Evolutionary conservation across 148 eudicot species (phyloP).

Genomic region (Simmondsia chinensis): DNA sequence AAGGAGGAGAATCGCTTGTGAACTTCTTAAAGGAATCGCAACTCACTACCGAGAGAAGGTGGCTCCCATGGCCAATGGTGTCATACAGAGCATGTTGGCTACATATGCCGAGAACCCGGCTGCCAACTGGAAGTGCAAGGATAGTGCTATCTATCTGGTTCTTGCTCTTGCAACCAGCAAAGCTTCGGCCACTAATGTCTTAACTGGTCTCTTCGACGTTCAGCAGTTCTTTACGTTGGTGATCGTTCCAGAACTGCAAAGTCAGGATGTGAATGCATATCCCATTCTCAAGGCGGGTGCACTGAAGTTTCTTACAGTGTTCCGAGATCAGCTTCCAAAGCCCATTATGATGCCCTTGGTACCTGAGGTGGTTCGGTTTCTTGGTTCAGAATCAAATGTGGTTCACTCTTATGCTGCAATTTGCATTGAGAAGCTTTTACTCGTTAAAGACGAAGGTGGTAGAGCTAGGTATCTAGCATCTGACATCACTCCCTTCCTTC

Average conservation of each 20-base stretch:
- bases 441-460: constrained; percentile 79
- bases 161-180: constrained; percentile 66
- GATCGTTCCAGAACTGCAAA: constrained; percentile 78
- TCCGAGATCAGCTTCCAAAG: constrained; percentile 73
- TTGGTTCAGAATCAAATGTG: constrained; percentile 76
- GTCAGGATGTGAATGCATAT: constrained; percentile 72
- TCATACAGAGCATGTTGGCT: constrained; percentile 55
- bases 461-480: constrained; percentile 57
- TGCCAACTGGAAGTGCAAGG: constrained; percentile 82
- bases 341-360: constrained; percentile 60
- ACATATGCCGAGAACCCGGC: constrained; percentile 59
- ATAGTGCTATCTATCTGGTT: constrained; percentile 89
- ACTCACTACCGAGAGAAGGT: constrained; percentile 69
- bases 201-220: constrained; percentile 79
- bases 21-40: constrained; percentile 87
- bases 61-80: constrained; percentile 48
- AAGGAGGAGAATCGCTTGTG: constrained; percentile 93
- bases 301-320: constrained; percentile 77
- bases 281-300: constrained; percentile 92
- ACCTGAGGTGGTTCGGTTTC: constrained; percentile 71
- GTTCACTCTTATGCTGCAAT: constrained; percentile 93
- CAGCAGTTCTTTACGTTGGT: constrained; percentile 63
- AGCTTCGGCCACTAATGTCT: constrained; percentile 63
- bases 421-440: constrained; percentile 80
- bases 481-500: constrained; percentile 59